Evolutionary conservation across 1,284 basidiomycete genomes (phyloP).

Genomic region (Rugosomyces carneus): DNA sequence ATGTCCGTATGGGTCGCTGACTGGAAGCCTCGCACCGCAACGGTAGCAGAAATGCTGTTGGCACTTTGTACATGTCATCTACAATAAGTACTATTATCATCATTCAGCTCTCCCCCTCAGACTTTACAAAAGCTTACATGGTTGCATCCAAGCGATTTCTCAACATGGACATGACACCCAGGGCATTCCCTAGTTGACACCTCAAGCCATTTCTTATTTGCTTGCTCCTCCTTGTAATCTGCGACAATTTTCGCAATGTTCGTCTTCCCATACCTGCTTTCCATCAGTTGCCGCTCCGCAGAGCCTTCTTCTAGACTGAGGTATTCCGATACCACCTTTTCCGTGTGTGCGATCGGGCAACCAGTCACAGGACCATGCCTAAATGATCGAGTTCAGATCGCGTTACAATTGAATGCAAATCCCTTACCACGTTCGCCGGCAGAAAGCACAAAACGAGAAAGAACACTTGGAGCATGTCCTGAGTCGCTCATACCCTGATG

Average conservation of each 20-base stretch:
- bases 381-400: constrained; percentile 1
- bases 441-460: constrained; percentile 71
- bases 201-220: constrained; percentile 61
- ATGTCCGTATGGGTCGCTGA: constrained; percentile 59
- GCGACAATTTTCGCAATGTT: constrained; percentile 53
- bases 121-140: constrained; percentile 42
- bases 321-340: constrained; percentile 59
- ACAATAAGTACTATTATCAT: constrained; percentile 1
- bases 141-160: constrained; percentile 73
- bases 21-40: constrained; percentile 51
- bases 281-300: constrained; percentile 39
- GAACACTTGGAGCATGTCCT: constrained; percentile 61
- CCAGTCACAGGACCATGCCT: constrained; percentile 71
- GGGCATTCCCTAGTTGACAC: constrained; percentile 64
- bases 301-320: constrained; percentile 47
- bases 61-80: constrained; percentile 75
- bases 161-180: constrained; percentile 59
- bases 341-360: constrained; percentile 59
- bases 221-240: constrained; percentile 58
- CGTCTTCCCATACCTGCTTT: constrained; percentile 54
- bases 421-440: constrained; percentile 61
- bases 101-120: background rate
- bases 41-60: constrained; percentile 72
- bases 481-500: constrained; percentile 60
- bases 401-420: background rate